Evolutionary conservation across 2,329 filamentous ascomycete species (phyloP).

Genomic region (Botrytis pseudocinerea): DNA sequence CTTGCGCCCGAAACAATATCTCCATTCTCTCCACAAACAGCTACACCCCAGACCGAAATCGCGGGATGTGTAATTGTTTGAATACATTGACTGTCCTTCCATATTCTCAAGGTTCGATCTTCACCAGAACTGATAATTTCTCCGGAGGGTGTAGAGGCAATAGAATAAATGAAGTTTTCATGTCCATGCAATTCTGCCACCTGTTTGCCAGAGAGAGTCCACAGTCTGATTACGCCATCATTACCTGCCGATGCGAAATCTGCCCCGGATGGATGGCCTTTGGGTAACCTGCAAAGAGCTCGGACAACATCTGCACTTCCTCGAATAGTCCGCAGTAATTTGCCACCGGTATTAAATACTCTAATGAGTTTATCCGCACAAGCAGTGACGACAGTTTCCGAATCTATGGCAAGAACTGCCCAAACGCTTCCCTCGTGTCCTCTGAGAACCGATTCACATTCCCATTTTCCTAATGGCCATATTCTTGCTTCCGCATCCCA

Average conservation of each 20-base stretch:
- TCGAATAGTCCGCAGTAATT: constrained; percentile 63
- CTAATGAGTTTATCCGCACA: constrained; percentile 90
- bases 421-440: constrained; percentile 85
- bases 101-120: constrained; percentile 89
- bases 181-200: constrained; percentile 81
- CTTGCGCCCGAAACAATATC: constrained; percentile 95
- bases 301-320: constrained; percentile 82
- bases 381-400: constrained; percentile 80
- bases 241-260: constrained; percentile 96
- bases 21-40: constrained; percentile 76
- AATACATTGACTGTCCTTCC: constrained; percentile 78
- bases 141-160: constrained; percentile 75
- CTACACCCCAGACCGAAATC: constrained; percentile 93
- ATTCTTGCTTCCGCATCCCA: constrained; percentile 90
- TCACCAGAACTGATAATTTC: constrained; percentile 91
- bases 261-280: constrained; percentile 74
- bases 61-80: constrained; percentile 97
- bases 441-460: constrained; percentile 67
- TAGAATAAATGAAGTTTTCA: constrained; percentile 90
- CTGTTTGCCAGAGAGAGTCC: constrained; percentile 76
- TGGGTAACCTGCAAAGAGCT: constrained; percentile 80
- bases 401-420: constrained; percentile 84
- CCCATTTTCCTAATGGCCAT: constrained; percentile 87
- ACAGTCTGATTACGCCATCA: constrained; percentile 84
- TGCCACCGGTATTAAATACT: constrained; percentile 69